A percentile compares a stretch with the other conserved stretches of the same genome.
Conservation (phyloP, 768 basidiomycete genomes). For the Lactarius vividus region DNA sequence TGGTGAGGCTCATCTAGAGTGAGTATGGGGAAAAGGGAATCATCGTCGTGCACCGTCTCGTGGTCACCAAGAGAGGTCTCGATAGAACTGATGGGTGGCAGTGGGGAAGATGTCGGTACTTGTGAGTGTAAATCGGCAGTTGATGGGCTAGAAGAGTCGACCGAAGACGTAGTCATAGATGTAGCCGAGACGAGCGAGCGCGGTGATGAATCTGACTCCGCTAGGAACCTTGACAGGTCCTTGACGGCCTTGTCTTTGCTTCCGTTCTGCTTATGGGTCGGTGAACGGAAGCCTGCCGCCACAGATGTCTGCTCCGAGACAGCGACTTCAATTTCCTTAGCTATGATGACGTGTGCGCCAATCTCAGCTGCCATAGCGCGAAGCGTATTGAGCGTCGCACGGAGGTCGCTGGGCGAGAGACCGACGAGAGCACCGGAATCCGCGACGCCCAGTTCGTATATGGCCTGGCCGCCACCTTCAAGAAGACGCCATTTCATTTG, state of each 20-base stretch:
- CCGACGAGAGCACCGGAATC: constrained; percentile 89
- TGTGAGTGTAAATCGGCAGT: background rate
- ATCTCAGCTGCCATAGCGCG: constrained; percentile 95
- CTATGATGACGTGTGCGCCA: constrained; percentile 86
- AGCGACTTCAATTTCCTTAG: constrained; percentile 81
- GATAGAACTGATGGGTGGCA: background rate
- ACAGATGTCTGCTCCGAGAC: constrained; percentile 44
- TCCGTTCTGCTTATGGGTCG: constrained; percentile 36
- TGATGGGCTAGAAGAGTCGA: background rate
- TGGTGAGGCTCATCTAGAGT: background rate
- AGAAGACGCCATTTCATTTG: constrained; percentile 90
- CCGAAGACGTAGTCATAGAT: constrained; percentile 15
- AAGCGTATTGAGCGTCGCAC: constrained; percentile 79
- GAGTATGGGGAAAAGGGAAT: constrained; percentile 16
- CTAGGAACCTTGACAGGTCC: background rate
- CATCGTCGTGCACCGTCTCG: constrained; percentile 3
- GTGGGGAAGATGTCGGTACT: constrained; percentile 5
- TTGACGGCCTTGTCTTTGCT: constrained; percentile 12
- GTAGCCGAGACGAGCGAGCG: constrained; percentile 14
- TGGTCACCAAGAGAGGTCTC: background rate
- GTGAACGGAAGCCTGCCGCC: constrained; percentile 39
- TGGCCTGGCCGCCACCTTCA: constrained; percentile 53
- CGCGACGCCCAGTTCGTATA: constrained; percentile 63
- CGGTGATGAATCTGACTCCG: constrained; percentile 6
- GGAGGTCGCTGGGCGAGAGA: constrained; percentile 67